Base-by-base conservation (phyloP, 345 rosid species). In the Kernera saxatilis region DNA sequence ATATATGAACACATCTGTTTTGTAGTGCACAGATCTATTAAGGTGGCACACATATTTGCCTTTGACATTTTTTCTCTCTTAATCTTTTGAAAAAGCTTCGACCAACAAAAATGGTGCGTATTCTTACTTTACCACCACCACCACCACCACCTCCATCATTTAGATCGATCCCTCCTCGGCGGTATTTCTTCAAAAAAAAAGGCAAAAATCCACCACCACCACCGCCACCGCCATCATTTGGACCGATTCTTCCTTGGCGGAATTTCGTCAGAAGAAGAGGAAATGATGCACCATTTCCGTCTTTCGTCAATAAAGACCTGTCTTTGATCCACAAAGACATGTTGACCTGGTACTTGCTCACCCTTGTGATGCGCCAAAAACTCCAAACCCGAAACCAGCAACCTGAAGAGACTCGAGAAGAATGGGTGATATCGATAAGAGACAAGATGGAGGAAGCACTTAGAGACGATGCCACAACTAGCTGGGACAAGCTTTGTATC, bases 381-480 rank as follows among this genome's bases (percentile, higher is more conserved):
- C 30, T 76, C 59, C 36, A 70, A 63, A 39, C 40, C 5, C 70
- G 5, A 60, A 36, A 51, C 67, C 69, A 44, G 3, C 4, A 53
- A 61, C 33, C 62, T 5, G 41, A 45, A 14, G 52, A 70, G n/a
- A 79, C 83, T 35, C 44, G 74, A 58, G 85, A 81, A 22, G 91
- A 88, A 11, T 88, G 97, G 97, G 70, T 84, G 43, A 54, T 88
- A 23, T 85, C 88, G 13, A 82, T 91, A 37, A 79, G 64, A 71
- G 88, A 83, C 35, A 87, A 79, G 60, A 84, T 87, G 7, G 82
- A 82, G 11, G 74, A 82, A 66, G 91, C 91, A 8, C 48, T 65
- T 21, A 82, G 78, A 71, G 91, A 91, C 1, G 90, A 91, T 21
- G 82, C 57, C 12, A 80, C 80, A 1, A 46, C 82, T 67, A 82